Evolutionary conservation across 1,139 yeast species (phyloP).

Genomic region (Magnusiomyces suaveolens): DNA sequence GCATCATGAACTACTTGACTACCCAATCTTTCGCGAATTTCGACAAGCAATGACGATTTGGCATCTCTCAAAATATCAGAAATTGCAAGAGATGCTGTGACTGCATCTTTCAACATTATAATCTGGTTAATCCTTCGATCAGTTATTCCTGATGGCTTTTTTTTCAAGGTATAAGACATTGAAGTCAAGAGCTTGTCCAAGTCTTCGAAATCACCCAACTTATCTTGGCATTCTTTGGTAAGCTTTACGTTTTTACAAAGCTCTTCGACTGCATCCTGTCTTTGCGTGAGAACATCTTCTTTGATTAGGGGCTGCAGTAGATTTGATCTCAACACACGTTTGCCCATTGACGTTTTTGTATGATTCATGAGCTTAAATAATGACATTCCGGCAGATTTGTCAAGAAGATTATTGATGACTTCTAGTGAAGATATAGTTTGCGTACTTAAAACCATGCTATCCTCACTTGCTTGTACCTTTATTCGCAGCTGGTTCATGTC

Average conservation of each 20-base stretch:
- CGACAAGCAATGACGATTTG: slow-evolving; percentile 6
- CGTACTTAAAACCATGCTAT: slow-evolving; percentile 37
- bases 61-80: slow-evolving; percentile 2
- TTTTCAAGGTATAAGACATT: slow-evolving; percentile 10
- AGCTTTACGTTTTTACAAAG: background rate
- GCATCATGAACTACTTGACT: slow-evolving; percentile 19
- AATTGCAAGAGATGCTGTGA: slow-evolving; percentile 3
- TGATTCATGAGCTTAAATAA: slow-evolving; percentile 33
- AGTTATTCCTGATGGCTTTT: slow-evolving; percentile 3
- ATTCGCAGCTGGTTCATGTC: slow-evolving; percentile 30
- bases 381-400: slow-evolving; percentile 25
- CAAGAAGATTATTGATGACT: slow-evolving; percentile 31
- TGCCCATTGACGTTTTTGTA: slow-evolving; percentile 41
- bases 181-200: slow-evolving; percentile 13
- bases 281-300: slow-evolving; percentile 24
- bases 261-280: slow-evolving; percentile 12
- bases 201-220: slow-evolving; percentile 11
- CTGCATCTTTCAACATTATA: slow-evolving; percentile 12
- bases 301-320: slow-evolving; percentile 41
- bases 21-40: slow-evolving; percentile 5
- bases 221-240: background rate
- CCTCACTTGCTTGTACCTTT: slow-evolving; percentile 35
- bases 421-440: slow-evolving; percentile 34
- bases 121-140: slow-evolving; percentile 12
- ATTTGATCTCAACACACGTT: slow-evolving; percentile 33